Conservation (phyloP, 1,284 basidiomycete genomes). For the Rhodofomes roseus region DNA sequence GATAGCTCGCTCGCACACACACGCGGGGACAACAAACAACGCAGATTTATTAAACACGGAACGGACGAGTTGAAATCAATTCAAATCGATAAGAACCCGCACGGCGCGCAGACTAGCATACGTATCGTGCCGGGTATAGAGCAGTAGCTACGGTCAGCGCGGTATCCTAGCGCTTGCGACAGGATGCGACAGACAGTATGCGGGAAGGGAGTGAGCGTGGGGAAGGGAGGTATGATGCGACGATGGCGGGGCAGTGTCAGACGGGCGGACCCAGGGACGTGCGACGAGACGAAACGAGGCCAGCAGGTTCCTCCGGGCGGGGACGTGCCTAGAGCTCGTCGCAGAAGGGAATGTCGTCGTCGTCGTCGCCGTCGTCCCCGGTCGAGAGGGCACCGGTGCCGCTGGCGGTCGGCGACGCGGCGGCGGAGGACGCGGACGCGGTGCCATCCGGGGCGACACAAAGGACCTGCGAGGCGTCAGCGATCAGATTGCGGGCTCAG, state of each 20-base stretch:
- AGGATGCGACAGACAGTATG: not conserved
- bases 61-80: not conserved
- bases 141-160: not conserved
- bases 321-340: slow-evolving; percentile 36
- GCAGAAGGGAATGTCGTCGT: slow-evolving; percentile 55
- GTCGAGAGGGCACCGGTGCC: slow-evolving; percentile 11
- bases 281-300: slow-evolving; percentile 3
- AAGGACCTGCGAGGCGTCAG: slow-evolving; percentile 39
- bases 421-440: slow-evolving; percentile 9
- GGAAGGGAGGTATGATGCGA: not conserved
- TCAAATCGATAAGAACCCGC: not conserved
- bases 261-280: not conserved
- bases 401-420: slow-evolving; percentile 13
- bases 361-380: slow-evolving; percentile 30
- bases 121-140: not conserved
- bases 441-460: slow-evolving; percentile 33
- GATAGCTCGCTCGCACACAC: not conserved
- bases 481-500: slow-evolving; percentile 2
- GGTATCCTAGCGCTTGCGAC: slow-evolving; percentile 1
- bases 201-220: not conserved
- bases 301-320: slow-evolving; percentile 4
- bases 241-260: not conserved
- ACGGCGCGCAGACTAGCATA: not conserved
- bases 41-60: not conserved
- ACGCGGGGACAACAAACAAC: not conserved